Conservation (phyloP, 2,329 filamentous ascomycete species). For the Nigrospora osmanthi region DNA sequence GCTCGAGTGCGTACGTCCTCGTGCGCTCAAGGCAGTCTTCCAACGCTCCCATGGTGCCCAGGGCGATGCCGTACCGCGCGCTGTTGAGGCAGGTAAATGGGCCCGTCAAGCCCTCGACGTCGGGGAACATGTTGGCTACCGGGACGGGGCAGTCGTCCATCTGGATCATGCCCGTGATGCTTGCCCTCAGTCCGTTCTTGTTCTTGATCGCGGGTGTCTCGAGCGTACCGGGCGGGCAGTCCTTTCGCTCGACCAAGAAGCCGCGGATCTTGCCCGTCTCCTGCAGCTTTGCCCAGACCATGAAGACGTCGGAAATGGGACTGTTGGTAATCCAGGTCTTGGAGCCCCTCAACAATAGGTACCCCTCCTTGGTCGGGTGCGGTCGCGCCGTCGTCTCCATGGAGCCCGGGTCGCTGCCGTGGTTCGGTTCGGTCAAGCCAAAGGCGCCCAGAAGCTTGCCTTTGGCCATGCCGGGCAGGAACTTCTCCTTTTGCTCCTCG, state of each 20-base stretch:
- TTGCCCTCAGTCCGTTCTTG: constrained; percentile 90
- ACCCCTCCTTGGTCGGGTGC: constrained; percentile 77
- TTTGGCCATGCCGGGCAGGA: constrained; percentile 72
- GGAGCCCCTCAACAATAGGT: constrained; percentile 68
- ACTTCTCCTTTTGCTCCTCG: constrained; percentile 80
- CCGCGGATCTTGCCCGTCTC: constrained; percentile 90
- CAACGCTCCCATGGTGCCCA: constrained; percentile 87
- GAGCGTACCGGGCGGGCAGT: constrained; percentile 80
- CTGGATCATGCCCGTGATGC: constrained; percentile 96
- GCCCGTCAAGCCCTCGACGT: constrained; percentile 76
- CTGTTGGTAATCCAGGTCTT: constrained; percentile 98
- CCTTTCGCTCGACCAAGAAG: constrained; percentile 78
- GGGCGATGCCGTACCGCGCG: constrained; percentile 86
- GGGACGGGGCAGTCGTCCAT: constrained; percentile 86
- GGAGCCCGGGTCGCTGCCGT: constrained; percentile 82
- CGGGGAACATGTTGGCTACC: constrained; percentile 87
- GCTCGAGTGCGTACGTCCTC: constrained; percentile 80
- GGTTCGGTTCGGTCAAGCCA: constrained; percentile 86
- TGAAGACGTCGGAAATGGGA: constrained; percentile 74
- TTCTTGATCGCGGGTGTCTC: constrained; percentile 90
- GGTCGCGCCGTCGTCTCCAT: constrained; percentile 85
- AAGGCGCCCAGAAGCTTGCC: constrained; percentile 80
- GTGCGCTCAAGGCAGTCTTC: constrained; percentile 84
- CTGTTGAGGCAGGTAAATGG: constrained; percentile 94
- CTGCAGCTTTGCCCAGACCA: constrained; percentile 90